These are phyloP conservation scores for Aspergillus sparsus DNA, from an alignment of 495 filamentous ascomycete genomes.

Conservation along the genomic window DNA sequence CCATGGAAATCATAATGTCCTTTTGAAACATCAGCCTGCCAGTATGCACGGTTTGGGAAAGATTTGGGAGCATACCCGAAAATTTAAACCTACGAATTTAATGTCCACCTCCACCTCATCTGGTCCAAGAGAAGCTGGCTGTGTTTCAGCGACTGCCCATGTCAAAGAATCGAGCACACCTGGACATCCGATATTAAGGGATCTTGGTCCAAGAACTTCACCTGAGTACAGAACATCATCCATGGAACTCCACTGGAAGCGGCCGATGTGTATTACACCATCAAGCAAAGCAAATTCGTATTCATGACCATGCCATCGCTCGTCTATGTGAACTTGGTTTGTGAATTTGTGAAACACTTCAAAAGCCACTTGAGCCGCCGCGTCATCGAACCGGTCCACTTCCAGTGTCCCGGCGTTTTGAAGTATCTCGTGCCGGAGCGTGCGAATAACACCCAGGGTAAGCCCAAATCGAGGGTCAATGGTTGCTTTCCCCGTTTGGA, in stretches of 20 bases:
- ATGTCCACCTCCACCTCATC: conserved; percentile 38
- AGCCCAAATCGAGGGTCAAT: conserved; percentile 39
- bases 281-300: conserved; percentile 37
- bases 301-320: conserved; percentile 23
- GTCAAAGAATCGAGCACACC: background rate
- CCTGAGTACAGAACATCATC: background rate
- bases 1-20: conserved; percentile 35
- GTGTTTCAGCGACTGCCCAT: background rate
- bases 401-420: conserved; percentile 45
- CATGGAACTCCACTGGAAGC: conserved; percentile 28
- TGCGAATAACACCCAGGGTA: conserved; percentile 43
- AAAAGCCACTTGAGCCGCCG: conserved; percentile 4
- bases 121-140: background rate
- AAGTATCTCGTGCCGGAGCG: conserved; percentile 40
- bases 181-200: background rate
- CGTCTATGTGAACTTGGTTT: background rate
- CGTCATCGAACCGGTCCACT: conserved; percentile 26
- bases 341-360: conserved; percentile 28
- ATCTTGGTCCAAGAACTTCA: background rate
- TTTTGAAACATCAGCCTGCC: background rate
- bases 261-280: conserved; percentile 27
- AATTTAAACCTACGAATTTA: conserved; percentile 42
- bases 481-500: conserved; percentile 30
- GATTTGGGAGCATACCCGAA: conserved; percentile 32
- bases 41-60: background rate